These are phyloP conservation scores for Capsicum chinense DNA, from an alignment of 257 asterid species.

Conservation along the genomic window DNA sequence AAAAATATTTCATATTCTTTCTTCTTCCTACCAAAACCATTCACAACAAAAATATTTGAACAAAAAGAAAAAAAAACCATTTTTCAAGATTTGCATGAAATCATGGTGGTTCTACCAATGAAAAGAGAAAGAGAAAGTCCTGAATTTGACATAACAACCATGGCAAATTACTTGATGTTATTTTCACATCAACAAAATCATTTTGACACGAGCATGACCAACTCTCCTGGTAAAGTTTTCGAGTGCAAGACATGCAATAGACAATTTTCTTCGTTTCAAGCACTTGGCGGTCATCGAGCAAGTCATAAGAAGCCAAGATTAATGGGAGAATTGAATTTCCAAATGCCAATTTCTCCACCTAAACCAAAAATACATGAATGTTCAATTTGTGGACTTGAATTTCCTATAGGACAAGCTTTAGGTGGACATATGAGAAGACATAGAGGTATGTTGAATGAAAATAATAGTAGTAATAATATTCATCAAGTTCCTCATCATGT, in stretches of 20 bases:
- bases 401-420: constrained; percentile 45
- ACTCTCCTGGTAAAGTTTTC: constrained; percentile 43
- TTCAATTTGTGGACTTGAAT: constrained; percentile 57
- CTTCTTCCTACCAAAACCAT: not conserved
- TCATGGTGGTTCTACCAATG: constrained; percentile 34
- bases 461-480: not conserved
- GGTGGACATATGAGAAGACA: constrained; percentile 83
- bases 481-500: constrained; percentile 40
- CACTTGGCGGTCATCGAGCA: constrained; percentile 84
- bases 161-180: constrained; percentile 54
- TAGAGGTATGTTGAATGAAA: constrained; percentile 38
- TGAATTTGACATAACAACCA: constrained; percentile 35
- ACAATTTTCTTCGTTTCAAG: constrained; percentile 73
- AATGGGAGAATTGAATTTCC: constrained; percentile 33
- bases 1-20: not conserved
- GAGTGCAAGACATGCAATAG: constrained; percentile 71
- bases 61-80: not conserved
- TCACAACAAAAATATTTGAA: not conserved
- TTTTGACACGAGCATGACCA: not conserved
- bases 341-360: constrained; percentile 42
- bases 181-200: constrained; percentile 39
- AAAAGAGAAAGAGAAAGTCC: constrained; percentile 44
- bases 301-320: constrained; percentile 71
- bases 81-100: not conserved
- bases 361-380: constrained; percentile 68